Evolutionary conservation across 768 basidiomycete genomes (phyloP), one percentile per base, ranked within the genome.

Genomic region (Amanita molliuscula): DNA sequence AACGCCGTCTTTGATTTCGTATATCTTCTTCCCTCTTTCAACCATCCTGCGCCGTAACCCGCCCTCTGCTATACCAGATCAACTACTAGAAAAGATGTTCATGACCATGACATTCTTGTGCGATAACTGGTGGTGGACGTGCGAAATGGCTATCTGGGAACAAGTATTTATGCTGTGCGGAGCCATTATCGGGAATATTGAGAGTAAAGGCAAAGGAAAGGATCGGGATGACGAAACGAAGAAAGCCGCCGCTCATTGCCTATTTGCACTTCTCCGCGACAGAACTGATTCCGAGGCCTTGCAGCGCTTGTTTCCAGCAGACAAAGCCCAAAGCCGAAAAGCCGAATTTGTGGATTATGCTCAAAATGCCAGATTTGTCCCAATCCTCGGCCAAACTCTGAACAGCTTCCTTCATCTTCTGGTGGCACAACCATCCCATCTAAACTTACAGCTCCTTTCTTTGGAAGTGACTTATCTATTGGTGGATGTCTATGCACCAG

Each of bases 11-110:
- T 72, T 92, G 43, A 78, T 90, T 38, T 82, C 85, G 40, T 98
- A 97, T 63, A 70, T 81, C 25, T 88, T 94, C 66, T 86, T 91
- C 57, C 95, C 95, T 3, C 63, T 97, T 35, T 91, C 91, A 2
- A 78, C 82, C 25, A 79, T 96, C 44, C 74, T 97, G 31, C 82
- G 85, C 44, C 81, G 88, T 28, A 90, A 93, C 61, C 58, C 75
- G 13, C 75, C 82, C 2, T 59, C 74, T 5, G 69, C 75, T 11
- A 83, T 95, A 42, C 85, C 90, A 6, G 84, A 92, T 58, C 83
- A 83, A 57, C 66, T 92, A 26, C 67, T 95, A 42, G 89, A 96
- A 65, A 78, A 76, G 48, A 64, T 92, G 18, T 70, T 96, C 52
- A 57, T 70, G 21, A 67, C 77, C 10, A 67, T 95, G 26, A 61